Conservation (phyloP, 139 green algal species). For the Mesotaenium endlicherianum region DNA sequence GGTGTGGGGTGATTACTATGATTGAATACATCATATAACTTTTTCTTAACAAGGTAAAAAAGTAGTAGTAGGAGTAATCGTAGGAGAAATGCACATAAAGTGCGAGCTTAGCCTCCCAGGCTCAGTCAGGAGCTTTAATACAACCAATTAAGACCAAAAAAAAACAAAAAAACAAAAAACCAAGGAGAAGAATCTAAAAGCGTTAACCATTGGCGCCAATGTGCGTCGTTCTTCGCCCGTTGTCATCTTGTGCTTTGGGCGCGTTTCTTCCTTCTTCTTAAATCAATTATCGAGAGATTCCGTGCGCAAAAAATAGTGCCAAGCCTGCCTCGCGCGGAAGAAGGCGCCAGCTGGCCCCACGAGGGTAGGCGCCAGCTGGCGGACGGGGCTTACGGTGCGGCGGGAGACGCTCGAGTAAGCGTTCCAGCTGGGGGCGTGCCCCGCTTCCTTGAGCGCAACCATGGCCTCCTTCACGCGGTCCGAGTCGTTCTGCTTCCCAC, state of each 20-base stretch:
- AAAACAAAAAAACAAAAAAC: not conserved
- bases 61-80: too few species aligned
- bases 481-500: slow-evolving; percentile 45
- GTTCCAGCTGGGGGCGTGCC: not conserved
- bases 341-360: not conserved
- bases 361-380: not conserved
- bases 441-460: slow-evolving; percentile 24
- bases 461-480: slow-evolving; percentile 17
- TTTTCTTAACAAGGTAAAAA: too few species aligned
- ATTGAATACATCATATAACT: too few species aligned
- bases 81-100: too few species aligned
- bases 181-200: not conserved
- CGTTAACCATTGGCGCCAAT: not conserved
- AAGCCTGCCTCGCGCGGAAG: not conserved
- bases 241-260: not conserved
- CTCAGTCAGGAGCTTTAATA: too few species aligned
- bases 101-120: too few species aligned
- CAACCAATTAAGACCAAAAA: not conserved
- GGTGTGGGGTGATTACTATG: too few species aligned
- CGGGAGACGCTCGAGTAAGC: slow-evolving; percentile 2
- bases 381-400: slow-evolving; percentile 18
- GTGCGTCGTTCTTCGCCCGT: not conserved
- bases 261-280: not conserved
- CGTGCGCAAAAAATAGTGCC: not conserved
- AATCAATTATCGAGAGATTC: not conserved